Base-by-base conservation (phyloP, 345 rosid species). In the Ricinus communis region DNA sequence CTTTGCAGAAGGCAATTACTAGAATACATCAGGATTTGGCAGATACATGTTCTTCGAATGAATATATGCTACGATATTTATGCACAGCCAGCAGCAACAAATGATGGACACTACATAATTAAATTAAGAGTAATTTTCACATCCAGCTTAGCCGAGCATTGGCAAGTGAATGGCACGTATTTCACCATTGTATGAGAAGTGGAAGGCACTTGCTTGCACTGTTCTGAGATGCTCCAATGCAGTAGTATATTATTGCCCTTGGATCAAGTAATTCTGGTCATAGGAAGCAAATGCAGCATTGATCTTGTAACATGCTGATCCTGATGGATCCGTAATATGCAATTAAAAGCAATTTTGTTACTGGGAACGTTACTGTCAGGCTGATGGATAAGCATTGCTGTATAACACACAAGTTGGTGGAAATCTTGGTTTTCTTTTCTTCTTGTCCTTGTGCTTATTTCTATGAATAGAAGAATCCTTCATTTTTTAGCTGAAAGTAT, bases 31-130 rank as follows among this genome's bases (percentile, higher is more conserved):
- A 90, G 81, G 98, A 95, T 77, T 75, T 95, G 71, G 88, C 94
- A 25, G 99, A 92, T 70, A 93, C 87, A 55, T 95, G 96, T 83
- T 85, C 98, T 28, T 90, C 94, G 46, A 95, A 95, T 19, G 98
- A 90, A 71, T 90, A 93, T 63, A 86, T 86, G 71, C 96, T 95
- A 64, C 86, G 84, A 15, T 95, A 90, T 79, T 82, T 95, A 70
- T 92, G 97, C 76, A 87, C 93, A 31, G 69, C 85, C 3, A 61
- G 84, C 50, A 53, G 73, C 77, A 79, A 46, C 40, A 78, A 68
- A 51, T 84, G 78, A 81, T 13, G 47, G 14, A n/a, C 72, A 16
- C 30, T 69, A 10, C 33, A 27, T 21, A 54, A 45, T 28, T 22
- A 36, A 19, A n/a, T n/a, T n/a, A 16, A 51, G n/a, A 52, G 31